These are phyloP conservation scores for Globisporangium rhizosaccharum DNA, from an alignment of 352 stramenopile genomes.

Conservation along the genomic window DNA sequence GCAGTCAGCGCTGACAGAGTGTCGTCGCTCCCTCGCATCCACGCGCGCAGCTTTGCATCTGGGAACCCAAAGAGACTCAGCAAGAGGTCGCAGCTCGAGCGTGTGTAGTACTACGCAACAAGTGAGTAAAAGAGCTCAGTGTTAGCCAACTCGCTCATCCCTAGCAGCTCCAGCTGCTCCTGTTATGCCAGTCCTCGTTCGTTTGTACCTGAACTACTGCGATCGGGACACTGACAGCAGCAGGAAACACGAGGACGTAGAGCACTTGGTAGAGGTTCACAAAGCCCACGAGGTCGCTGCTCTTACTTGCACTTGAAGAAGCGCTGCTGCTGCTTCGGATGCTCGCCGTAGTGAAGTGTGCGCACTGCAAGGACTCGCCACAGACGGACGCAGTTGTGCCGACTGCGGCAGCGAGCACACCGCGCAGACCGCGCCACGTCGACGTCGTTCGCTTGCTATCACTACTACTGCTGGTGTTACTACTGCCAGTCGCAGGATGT, in stretches of 20 bases:
- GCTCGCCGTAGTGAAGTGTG: conserved; percentile 10
- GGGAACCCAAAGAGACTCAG: conserved; percentile 51
- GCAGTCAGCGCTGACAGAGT: conserved; percentile 8
- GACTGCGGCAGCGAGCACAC: conserved; percentile 52
- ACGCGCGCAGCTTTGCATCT: conserved; percentile 26
- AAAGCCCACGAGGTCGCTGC: conserved; percentile 25
- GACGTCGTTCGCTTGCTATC: conserved; percentile 1
- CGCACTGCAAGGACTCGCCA: conserved; percentile 32
- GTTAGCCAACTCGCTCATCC: background rate
- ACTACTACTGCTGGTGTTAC: background rate
- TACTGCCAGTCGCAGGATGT: background rate
- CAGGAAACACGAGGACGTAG: conserved; percentile 42
- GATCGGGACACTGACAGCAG: conserved; percentile 7
- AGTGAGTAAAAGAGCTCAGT: conserved; percentile 5
- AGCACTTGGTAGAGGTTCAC: conserved; percentile 50
- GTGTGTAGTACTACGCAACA: conserved; percentile 37
- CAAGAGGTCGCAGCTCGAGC: conserved; percentile 45
- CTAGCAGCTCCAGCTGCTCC: background rate
- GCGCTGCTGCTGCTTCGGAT: background rate
- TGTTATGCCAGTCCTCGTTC: background rate
- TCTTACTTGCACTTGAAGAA: background rate
- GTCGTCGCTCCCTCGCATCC: conserved; percentile 1
- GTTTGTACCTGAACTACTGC: conserved; percentile 17
- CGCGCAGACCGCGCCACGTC: conserved; percentile 39
- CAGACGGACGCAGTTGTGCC: conserved; percentile 43